Conservation (phyloP, 1,139 yeast species). For the Tardiomyces blankii region DNA sequence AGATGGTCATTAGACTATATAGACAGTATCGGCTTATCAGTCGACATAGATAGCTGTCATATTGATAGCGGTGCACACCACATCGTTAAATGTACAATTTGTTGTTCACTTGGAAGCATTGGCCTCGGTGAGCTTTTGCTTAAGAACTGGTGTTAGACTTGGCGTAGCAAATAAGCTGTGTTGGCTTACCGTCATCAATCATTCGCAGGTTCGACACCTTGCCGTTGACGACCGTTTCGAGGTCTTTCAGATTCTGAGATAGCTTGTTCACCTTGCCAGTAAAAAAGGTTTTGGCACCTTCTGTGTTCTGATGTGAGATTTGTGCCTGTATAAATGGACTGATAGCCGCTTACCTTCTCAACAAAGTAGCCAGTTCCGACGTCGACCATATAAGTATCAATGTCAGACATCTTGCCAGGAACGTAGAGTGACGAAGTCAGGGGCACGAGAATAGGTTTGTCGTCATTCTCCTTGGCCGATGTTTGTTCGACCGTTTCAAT, state of each 20-base stretch:
- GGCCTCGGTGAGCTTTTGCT: conserved; percentile 8
- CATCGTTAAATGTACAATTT: background rate
- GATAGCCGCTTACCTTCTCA: conserved; percentile 40
- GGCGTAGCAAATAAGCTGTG: no score
- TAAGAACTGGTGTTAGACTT: conserved; percentile 6
- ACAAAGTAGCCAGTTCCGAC: conserved; percentile 95
- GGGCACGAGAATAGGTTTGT: conserved; percentile 63
- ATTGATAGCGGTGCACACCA: conserved; percentile 1
- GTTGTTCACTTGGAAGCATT: conserved; percentile 6
- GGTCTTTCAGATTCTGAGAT: conserved; percentile 59
- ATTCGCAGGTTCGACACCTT: conserved; percentile 22
- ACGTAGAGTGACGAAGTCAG: conserved; percentile 81
- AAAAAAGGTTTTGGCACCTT: conserved; percentile 64
- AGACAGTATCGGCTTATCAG: no score
- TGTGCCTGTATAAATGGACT: background rate
- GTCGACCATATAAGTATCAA: conserved; percentile 72
- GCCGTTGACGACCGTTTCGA: conserved; percentile 51
- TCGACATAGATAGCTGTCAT: background rate
- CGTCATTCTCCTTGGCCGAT: conserved; percentile 33
- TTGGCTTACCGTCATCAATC: conserved; percentile 20
- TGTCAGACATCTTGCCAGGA: conserved; percentile 57
- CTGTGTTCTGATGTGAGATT: conserved; percentile 26
- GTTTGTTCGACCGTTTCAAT: conserved; percentile 54
- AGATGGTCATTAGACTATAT: background rate
- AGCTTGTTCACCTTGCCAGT: conserved; percentile 63